Percentiles rank a stretch among this genome's conserved stretches.
Evolutionary conservation across 306 rosid species (phyloP).

Genomic region (Prinsepia uniflora): DNA sequence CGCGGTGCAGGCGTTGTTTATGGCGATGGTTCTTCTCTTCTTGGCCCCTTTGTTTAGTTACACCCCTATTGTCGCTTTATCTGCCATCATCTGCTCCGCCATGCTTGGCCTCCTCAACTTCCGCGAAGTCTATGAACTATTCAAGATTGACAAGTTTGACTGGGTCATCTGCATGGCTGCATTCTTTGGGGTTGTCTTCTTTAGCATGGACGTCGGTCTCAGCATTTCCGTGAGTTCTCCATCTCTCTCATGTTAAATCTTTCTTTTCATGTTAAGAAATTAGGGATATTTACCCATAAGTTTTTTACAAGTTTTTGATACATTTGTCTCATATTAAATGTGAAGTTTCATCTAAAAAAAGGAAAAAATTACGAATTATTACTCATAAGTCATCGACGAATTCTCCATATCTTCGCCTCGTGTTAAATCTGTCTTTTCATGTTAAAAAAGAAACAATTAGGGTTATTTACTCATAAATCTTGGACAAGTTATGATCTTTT

Average conservation of each 20-base stretch:
- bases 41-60: constrained; percentile 73
- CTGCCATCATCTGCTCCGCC: constrained; percentile 74
- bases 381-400: no score
- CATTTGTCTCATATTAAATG: no score
- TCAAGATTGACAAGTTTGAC: constrained; percentile 81
- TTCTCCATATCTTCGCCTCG: no score
- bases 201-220: constrained; percentile 71
- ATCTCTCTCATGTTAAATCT: neutral
- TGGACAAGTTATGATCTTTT: no score
- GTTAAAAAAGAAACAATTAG: no score
- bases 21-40: constrained; percentile 53
- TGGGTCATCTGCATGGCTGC: constrained; percentile 67
- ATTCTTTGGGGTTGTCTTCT: constrained; percentile 49
- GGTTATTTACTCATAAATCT: no score
- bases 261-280: no score
- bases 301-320: neutral
- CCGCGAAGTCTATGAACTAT: constrained; percentile 41
- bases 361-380: no score
- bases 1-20: constrained; percentile 45
- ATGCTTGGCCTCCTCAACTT: constrained; percentile 74
- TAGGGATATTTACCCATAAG: neutral
- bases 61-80: constrained; percentile 82
- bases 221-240: constrained; percentile 53
- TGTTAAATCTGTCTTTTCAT: no score
- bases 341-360: no score